Evolutionary conservation across 2,329 filamentous ascomycete genomes (phyloP).

Genomic region (Xylaria multiplex): DNA sequence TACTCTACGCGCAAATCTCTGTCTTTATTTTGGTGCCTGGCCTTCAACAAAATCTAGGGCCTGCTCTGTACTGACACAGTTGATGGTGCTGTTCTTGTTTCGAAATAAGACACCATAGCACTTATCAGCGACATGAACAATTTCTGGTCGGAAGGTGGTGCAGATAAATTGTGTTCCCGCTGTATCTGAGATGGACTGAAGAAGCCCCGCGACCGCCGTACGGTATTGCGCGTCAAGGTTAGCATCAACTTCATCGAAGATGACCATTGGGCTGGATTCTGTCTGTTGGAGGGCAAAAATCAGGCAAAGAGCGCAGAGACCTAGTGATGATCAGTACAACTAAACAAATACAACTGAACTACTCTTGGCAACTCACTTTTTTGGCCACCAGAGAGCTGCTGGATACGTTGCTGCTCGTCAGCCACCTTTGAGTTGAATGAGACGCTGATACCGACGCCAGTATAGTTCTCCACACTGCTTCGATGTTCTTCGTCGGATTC

Average conservation of each 20-base stretch:
- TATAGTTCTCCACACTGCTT: conserved; percentile 89
- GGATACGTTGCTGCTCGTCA: conserved; percentile 97
- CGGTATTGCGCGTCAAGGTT: conserved; percentile 98
- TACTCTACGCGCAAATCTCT: conserved; percentile 6
- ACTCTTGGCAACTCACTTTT: conserved; percentile 74
- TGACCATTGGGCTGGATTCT: conserved; percentile 97
- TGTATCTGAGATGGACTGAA: conserved; percentile 78
- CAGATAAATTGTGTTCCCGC: conserved; percentile 88
- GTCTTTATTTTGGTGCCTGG: conserved; percentile 61
- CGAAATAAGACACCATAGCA: conserved; percentile 96
- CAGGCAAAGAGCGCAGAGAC: conserved; percentile 93
- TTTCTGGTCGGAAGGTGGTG: conserved; percentile 97
- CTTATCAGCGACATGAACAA: conserved; percentile 94
- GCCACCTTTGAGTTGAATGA: conserved; percentile 97
- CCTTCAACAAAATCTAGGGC: conserved; percentile 95
- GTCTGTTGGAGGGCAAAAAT: conserved; percentile 99
- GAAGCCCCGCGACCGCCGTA: conserved; percentile 90
- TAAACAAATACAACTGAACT: conserved; percentile 17
- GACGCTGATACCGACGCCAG: conserved; percentile 93
- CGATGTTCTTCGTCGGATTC: conserved; percentile 76
- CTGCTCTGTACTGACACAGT: conserved; percentile 86
- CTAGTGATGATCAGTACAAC: conserved; percentile 55
- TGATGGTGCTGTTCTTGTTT: conserved; percentile 94
- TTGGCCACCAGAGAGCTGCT: conserved; percentile 95
- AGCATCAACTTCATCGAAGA: conserved; percentile 98